Evolutionary conservation across 2,329 filamentous ascomycete species (phyloP).

Genomic region (Chaetomiaceae sp.): DNA sequence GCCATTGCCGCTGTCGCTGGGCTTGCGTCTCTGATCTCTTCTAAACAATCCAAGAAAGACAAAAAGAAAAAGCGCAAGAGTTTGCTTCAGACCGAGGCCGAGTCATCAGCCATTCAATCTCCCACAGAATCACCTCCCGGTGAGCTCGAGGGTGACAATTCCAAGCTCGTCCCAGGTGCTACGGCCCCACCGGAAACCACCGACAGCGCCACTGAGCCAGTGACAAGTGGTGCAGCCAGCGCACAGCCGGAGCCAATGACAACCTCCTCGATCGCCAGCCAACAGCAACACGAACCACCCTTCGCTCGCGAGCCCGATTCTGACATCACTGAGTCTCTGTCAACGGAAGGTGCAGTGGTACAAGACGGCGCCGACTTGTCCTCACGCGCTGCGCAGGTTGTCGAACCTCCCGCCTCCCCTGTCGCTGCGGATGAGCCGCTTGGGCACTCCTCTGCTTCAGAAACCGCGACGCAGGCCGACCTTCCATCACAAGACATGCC

Average conservation of each 20-base stretch:
- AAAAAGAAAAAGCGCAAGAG: conserved; percentile 24
- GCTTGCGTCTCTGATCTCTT: background rate
- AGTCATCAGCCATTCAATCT: conserved; percentile 2
- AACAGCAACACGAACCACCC: conserved; percentile 6
- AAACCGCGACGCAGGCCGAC: background rate
- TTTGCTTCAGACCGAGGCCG: conserved; percentile 5
- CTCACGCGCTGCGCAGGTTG: background rate
- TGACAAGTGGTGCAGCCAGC: conserved; percentile 19
- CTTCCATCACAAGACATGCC: conserved; percentile 10
- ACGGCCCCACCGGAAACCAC: conserved; percentile 12
- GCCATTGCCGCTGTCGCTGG: background rate
- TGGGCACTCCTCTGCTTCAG: background rate
- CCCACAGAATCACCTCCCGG: conserved; percentile 6
- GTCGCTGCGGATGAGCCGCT: conserved; percentile 1
- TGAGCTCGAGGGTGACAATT: conserved; percentile 8
- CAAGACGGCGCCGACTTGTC: background rate
- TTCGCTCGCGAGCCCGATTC: conserved; percentile 1
- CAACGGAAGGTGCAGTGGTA: conserved; percentile 28
- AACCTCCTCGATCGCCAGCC: conserved; percentile 8
- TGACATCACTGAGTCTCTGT: conserved; percentile 10
- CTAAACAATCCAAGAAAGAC: conserved; percentile 29
- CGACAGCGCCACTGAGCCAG: conserved; percentile 18
- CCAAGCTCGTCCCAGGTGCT: conserved; percentile 2
- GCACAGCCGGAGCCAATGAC: conserved; percentile 17
- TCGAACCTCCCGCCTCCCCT: background rate